Base-by-base conservation (phyloP, 495 filamentous ascomycete genomes). In the Aspergillus asperescens region DNA sequence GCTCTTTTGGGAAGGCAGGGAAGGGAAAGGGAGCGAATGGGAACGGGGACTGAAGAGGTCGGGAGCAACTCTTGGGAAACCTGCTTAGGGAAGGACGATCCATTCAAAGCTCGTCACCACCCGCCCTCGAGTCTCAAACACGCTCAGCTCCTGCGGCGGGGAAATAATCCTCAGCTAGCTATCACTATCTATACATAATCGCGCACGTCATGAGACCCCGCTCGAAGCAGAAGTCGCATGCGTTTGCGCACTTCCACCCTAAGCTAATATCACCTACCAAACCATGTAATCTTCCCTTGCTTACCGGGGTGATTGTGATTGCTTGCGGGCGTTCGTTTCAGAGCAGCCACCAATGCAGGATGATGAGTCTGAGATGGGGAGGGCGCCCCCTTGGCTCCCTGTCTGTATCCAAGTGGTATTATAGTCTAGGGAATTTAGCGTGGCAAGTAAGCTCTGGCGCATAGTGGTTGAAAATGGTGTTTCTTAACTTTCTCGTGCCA, bases 361-460 rank as follows among this genome's bases (percentile, higher is more conserved):
- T 19, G 34, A 50, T 55, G 54, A n/a, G n/a, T n/a, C n/a, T n/a
- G 46, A 50, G 46, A 34, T 15, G 25, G 27, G 16, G 24, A 28
- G 16, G 16, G 24, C 25, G 41, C 41, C 41, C 29, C 41, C 9
- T 16, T n/a, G n/a, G n/a, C n/a, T 32, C 29, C 29, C 29, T 32
- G 29, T 32, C 29, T 32, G 29, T 32, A 13, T 5, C 10, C n/a
- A 15, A 39, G 38, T 19, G 4, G 38, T 20, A 18, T 44, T 29
- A 53, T 53, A 53, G 50, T 47, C 35, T 53, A 53, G 32, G 31
- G 32, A 53, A 39, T 19, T 47, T 53, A 52, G 50, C 41, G 31
- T 40, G 42, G 20, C n/a, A n/a, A n/a, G n/a, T n/a, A n/a, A n/a
- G n/a, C n/a, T n/a, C n/a, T n/a, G n/a, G n/a, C n/a, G n/a, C n/a